Evolutionary conservation across 129 eudicot genomes (phyloP), one percentile per base, ranked within the genome.

Genomic region (Scalesia atractyloides): DNA sequence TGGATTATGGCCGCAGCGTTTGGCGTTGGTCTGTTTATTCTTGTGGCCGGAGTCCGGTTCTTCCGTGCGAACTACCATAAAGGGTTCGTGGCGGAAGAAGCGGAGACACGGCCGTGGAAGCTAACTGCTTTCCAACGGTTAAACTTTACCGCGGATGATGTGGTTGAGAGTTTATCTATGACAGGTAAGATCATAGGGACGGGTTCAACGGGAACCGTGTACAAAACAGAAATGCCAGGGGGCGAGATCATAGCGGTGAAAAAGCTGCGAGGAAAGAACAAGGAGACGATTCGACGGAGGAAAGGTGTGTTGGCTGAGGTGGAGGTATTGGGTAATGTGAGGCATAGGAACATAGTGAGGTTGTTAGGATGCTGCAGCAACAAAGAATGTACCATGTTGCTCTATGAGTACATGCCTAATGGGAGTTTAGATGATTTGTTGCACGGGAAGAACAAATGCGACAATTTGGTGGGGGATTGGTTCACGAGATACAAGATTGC

Each of bases 371-470:
- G 97, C 65, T 95, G 99, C 62, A 91, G 88, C 69, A 95, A 95
- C 73, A 87, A 68, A 15, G 86, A 86, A 26, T 83, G 90, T 73
- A 95, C 99, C 12, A 84, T 95, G 99, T 72, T 95, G 78, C 71
- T 95, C 14, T 95, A 95, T 50, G 99, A 95, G 81, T 95, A 95
- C 90, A 95, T 95, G 99, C 99, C 99, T 48, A 95, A 95, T 47
- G 99, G 99, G 9, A 95, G 91, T 34, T 57, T 95, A 20, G 97
- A 95, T 69, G 97, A 95, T 63, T 59, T 95, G 48, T 60, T 95
- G 66, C 99, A 95, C 62, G 96, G 95, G 5, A 88, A 82, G 50
- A 84, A 84, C 62, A 94, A 90, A 34, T 83, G 88, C 22, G 96
- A 86, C 12, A 89, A 86, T 75, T 79, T 87, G 84, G 85, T 81